Percentiles rank a stretch among this genome's conserved stretches.
These are phyloP conservation scores for Euphorbia lathyris DNA, from an alignment of 345 rosid species.

Conservation along the genomic window DNA sequence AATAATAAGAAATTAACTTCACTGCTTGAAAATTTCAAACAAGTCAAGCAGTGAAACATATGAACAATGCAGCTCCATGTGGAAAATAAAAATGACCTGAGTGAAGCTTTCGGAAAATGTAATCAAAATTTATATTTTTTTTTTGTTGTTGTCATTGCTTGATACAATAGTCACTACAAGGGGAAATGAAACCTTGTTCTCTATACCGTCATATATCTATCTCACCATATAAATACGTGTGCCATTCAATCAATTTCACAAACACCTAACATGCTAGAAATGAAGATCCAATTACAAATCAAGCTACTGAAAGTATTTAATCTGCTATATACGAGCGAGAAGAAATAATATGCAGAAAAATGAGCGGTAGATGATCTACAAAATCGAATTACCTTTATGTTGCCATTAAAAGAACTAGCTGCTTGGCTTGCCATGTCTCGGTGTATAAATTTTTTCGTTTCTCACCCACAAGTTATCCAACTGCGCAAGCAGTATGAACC, in stretches of 20 bases:
- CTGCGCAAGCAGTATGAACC: background rate
- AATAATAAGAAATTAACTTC: too few species aligned
- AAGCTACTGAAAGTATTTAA: background rate
- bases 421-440: conserved; percentile 52
- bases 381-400: conserved; percentile 39
- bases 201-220: background rate
- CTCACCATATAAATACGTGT: background rate
- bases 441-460: background rate
- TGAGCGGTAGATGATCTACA: background rate
- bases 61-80: background rate
- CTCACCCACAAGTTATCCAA: conserved; percentile 10
- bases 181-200: background rate
- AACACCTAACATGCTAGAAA: conserved; percentile 25
- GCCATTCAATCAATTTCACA: conserved; percentile 21
- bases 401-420: conserved; percentile 46
- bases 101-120: background rate
- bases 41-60: background rate
- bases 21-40: background rate
- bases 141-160: background rate
- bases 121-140: background rate
- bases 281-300: background rate
- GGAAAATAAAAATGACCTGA: background rate
- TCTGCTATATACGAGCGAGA: background rate
- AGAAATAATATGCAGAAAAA: background rate
- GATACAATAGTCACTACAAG: background rate